These are phyloP conservation scores for Komagataella mondaviorum DNA, from an alignment of 805 yeast genomes.

Conservation along the genomic window DNA sequence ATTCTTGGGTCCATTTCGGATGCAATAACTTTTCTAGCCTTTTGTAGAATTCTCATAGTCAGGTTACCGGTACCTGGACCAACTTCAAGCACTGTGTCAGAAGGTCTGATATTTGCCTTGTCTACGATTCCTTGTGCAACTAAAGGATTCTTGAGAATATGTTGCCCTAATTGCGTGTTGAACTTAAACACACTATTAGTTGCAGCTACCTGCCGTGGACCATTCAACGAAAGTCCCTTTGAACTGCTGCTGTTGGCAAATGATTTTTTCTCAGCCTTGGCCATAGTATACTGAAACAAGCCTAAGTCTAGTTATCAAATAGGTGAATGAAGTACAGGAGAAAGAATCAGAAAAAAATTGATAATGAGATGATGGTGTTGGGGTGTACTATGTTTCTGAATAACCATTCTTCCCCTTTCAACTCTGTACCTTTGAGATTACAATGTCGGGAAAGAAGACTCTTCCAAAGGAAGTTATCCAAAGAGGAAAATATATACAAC, in stretches of 20 bases:
- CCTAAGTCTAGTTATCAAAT: background rate
- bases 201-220: slow-evolving; percentile 44
- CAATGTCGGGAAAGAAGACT: slow-evolving; percentile 1
- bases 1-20: slow-evolving; percentile 99
- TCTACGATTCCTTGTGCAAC: slow-evolving; percentile 98
- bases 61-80: slow-evolving; percentile 99
- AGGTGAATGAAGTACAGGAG: background rate
- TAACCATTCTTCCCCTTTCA: slow-evolving; percentile 6
- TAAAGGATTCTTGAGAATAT: slow-evolving; percentile 87
- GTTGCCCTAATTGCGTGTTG: slow-evolving; percentile 95
- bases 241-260: slow-evolving; percentile 21
- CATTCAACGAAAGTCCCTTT: slow-evolving; percentile 5
- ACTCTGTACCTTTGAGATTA: background rate
- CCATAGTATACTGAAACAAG: slow-evolving; percentile 24
- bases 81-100: slow-evolving; percentile 87
- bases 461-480: slow-evolving; percentile 11
- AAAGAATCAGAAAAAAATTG: background rate
- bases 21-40: slow-evolving; percentile 89
- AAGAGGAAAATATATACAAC: slow-evolving; percentile 12
- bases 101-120: slow-evolving; percentile 84
- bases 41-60: slow-evolving; percentile 83
- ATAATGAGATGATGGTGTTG: slow-evolving; percentile 10
- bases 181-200: slow-evolving; percentile 86
- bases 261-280: slow-evolving; percentile 52
- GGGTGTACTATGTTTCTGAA: slow-evolving; percentile 5